These are phyloP conservation scores for Talaromyces marneffei DNA, from an alignment of 2,329 filamentous ascomycete genomes.

Conservation along the genomic window DNA sequence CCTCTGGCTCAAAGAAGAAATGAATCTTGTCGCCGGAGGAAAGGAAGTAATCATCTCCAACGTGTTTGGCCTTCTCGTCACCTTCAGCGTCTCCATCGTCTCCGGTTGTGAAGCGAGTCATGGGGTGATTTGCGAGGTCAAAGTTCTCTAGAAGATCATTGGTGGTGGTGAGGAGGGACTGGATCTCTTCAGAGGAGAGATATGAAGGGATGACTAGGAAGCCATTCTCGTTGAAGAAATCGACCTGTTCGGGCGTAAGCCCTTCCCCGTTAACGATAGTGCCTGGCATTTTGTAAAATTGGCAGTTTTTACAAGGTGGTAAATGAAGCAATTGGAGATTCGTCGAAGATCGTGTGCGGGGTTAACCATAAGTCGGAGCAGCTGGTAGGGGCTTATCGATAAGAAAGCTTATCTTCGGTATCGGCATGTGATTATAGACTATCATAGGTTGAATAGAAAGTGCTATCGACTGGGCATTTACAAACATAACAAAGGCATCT, in stretches of 20 bases:
- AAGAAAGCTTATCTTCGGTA: neutral
- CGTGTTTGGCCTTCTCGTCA: constrained; percentile 54
- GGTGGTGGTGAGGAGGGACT: constrained; percentile 67
- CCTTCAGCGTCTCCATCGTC: constrained; percentile 47
- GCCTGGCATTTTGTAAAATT: constrained; percentile 8
- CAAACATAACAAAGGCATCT: too few species aligned
- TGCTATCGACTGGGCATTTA: too few species aligned
- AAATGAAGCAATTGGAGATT: neutral
- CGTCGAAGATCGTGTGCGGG: constrained; percentile 3
- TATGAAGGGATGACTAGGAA: constrained; percentile 83
- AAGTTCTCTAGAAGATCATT: constrained; percentile 68
- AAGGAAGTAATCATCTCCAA: constrained; percentile 93
- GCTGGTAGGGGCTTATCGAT: constrained; percentile 8
- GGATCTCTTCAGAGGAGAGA: constrained; percentile 60
- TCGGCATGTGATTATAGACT: neutral
- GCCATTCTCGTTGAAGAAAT: constrained; percentile 72
- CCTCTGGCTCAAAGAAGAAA: constrained; percentile 97
- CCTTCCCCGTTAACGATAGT: constrained; percentile 34
- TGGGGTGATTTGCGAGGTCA: constrained; percentile 74
- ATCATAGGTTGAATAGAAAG: too few species aligned
- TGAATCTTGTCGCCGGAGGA: constrained; percentile 82
- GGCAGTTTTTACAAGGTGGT: too few species aligned
- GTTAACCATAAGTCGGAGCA: neutral
- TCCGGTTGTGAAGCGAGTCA: constrained; percentile 91
- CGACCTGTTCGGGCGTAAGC: constrained; percentile 66